Conservation (phyloP, 176 grass and related monocot genomes). For the Triticum aestivum region DNA sequence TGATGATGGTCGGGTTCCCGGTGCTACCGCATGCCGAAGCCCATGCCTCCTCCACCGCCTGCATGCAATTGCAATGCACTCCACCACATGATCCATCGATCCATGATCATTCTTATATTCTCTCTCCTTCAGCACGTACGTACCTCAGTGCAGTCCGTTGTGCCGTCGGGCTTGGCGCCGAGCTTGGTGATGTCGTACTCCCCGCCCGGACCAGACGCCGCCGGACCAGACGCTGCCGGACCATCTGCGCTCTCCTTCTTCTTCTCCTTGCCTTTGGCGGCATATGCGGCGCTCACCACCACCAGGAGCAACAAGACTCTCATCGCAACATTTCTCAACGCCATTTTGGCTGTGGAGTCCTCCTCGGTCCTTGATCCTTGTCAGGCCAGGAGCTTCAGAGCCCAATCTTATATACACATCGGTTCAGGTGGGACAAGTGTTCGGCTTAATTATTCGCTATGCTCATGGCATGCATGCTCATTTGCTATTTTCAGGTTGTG, state of each 20-base stretch:
- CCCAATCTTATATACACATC: not conserved
- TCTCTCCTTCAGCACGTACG: no score
- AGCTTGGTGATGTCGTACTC: conserved; percentile 27
- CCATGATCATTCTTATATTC: not conserved
- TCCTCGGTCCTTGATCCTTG: not conserved
- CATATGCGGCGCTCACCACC: conserved; percentile 18
- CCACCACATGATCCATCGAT: not conserved
- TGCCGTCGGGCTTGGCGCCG: conserved; percentile 39
- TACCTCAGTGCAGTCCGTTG: conserved; percentile 53
- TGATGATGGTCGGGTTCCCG: conserved; percentile 28
- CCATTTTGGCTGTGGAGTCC: conserved; percentile 21
- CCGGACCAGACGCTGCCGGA: not conserved
- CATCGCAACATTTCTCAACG: not conserved
- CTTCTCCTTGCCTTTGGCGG: not conserved
- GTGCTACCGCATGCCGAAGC: conserved; percentile 23
- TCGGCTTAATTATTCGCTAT: not conserved
- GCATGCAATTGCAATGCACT: not conserved
- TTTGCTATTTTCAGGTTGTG: not conserved
- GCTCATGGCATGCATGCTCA: not conserved
- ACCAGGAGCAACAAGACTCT: conserved; percentile 3
- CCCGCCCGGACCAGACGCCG: not conserved
- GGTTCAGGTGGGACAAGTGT: not conserved
- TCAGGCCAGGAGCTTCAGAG: not conserved
- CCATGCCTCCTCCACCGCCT: conserved; percentile 44
- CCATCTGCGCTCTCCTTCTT: not conserved